Percentiles rank a stretch among this genome's conserved stretches.
phyloP scores from a whole-genome alignment of 805 yeast species.

The Komagataella populi region DNA sequence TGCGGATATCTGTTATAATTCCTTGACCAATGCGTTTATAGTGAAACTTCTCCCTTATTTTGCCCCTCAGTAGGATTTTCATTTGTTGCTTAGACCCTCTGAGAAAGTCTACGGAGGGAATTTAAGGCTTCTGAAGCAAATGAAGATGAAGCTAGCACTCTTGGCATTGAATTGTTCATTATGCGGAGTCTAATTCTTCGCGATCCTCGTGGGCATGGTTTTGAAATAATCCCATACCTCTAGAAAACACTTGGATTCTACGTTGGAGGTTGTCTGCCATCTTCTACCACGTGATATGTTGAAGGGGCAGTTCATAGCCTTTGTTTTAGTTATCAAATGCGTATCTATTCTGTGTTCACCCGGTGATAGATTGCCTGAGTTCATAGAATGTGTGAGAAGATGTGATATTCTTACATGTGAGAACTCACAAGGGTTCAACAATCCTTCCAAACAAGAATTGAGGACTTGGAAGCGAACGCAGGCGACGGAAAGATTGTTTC shows the following conservation, averaged over 20 bases:
- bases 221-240: too few species aligned
- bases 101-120: background rate
- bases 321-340: background rate
- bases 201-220: background rate
- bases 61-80: background rate
- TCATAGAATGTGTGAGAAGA: constrained; percentile 37
- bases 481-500: constrained; percentile 22
- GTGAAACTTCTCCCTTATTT: constrained; percentile 6
- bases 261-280: background rate
- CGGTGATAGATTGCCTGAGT: constrained; percentile 49
- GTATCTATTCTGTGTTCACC: constrained; percentile 27
- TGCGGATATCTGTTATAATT: constrained; percentile 33
- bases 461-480: constrained; percentile 14
- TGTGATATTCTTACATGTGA: constrained; percentile 26
- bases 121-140: background rate
- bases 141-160: background rate
- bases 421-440: constrained; percentile 14
- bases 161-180: background rate
- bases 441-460: constrained; percentile 7
- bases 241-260: background rate
- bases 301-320: background rate
- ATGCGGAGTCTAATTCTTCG: background rate
- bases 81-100: background rate
- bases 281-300: background rate
- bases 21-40: constrained; percentile 29